Evolutionary conservation across 345 rosid genomes (phyloP).

Genomic region (Theobroma cacao): DNA sequence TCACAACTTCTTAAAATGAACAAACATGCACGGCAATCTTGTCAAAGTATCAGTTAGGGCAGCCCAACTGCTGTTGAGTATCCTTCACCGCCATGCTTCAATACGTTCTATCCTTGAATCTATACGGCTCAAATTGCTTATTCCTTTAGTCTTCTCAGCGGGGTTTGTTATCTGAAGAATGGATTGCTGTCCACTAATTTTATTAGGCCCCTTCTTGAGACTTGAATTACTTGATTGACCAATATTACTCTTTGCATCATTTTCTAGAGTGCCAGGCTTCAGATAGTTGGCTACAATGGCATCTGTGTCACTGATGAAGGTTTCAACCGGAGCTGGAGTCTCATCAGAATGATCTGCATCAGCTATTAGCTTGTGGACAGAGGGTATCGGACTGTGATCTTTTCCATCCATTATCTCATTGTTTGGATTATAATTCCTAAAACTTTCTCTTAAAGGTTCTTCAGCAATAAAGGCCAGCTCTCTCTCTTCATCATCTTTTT

Average conservation of each 20-base stretch:
- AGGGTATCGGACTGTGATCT: conserved; percentile 12
- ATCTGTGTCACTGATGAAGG: conserved; percentile 13
- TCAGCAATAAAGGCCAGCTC: conserved; percentile 33
- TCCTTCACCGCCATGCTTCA: conserved; percentile 24
- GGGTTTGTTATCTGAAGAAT: conserved; percentile 26
- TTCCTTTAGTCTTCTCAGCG: conserved; percentile 14
- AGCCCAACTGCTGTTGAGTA: neutral
- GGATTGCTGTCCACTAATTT: conserved; percentile 28
- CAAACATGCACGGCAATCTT: neutral
- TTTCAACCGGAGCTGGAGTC: conserved; percentile 13
- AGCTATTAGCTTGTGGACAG: conserved; percentile 11
- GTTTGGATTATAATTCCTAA: conserved; percentile 20
- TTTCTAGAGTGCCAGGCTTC: conserved; percentile 12
- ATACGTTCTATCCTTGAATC: conserved; percentile 5
- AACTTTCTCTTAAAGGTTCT: conserved; percentile 38
- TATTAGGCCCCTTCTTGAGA: conserved; percentile 27
- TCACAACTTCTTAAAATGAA: conserved; percentile 11
- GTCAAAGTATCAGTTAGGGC: conserved; percentile 8
- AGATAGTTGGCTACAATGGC: conserved; percentile 8
- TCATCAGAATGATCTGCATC: conserved; percentile 18
- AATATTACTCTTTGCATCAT: conserved; percentile 23
- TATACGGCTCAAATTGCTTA: conserved; percentile 18
- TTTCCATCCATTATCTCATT: conserved; percentile 31
- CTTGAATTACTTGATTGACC: conserved; percentile 41
- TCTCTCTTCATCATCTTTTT: conserved; percentile 35